These are phyloP conservation scores for Rhynchospora breviuscula DNA, from an alignment of 176 grass and related monocot genomes.

Conservation along the genomic window DNA sequence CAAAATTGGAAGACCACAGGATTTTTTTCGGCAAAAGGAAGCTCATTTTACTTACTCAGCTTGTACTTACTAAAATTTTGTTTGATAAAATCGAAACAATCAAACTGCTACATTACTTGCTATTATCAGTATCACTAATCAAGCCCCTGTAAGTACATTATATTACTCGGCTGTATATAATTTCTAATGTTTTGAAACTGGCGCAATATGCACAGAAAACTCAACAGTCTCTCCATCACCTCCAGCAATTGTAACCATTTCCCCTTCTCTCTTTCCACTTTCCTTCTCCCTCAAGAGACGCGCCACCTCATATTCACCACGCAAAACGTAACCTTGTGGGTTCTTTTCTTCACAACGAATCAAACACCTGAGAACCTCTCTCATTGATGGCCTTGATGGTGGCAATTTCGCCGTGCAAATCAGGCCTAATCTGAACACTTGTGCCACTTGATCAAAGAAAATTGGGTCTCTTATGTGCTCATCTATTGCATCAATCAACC, in stretches of 20 bases:
- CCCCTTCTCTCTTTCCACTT: background rate
- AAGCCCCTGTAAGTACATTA: too few species aligned
- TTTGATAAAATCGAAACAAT: too few species aligned
- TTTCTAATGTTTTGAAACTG: background rate
- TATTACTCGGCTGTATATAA: too few species aligned
- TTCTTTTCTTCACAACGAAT: constrained; percentile 18
- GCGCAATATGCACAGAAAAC: constrained; percentile 19
- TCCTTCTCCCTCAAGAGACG: background rate
- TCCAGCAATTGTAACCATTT: background rate
- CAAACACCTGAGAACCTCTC: constrained; percentile 46
- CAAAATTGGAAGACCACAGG: too few species aligned
- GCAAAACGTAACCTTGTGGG: background rate
- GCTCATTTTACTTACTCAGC: too few species aligned
- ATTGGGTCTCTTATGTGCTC: constrained; percentile 27
- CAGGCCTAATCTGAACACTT: constrained; percentile 55
- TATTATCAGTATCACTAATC: too few species aligned
- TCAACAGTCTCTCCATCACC: background rate
- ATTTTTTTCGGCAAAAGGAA: too few species aligned
- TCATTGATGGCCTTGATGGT: constrained; percentile 53
- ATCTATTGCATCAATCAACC: constrained; percentile 40
- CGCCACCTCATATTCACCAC: constrained; percentile 20
- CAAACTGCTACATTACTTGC: too few species aligned
- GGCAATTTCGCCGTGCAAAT: constrained; percentile 58
- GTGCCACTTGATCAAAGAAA: constrained; percentile 26
- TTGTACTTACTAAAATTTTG: too few species aligned